Evolutionary conservation across 345 rosid species (phyloP).

Genomic region (Streptanthus diversifolius): DNA sequence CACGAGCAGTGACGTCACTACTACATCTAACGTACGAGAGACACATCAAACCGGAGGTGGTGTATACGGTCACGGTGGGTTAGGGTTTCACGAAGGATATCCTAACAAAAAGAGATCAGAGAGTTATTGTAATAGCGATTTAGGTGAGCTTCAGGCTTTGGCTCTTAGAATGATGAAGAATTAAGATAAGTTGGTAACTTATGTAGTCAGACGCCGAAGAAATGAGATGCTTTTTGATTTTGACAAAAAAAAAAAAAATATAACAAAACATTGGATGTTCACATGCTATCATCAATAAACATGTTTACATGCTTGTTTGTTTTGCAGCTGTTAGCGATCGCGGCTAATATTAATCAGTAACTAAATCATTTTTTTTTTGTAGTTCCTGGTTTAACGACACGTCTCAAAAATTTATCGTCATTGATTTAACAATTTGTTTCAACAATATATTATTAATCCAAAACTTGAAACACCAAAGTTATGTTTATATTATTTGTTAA

Average conservation of each 20-base stretch:
- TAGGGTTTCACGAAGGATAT: constrained; percentile 37
- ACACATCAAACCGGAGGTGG: constrained; percentile 16
- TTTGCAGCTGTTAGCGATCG: neutral
- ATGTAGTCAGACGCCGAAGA: constrained; percentile 12
- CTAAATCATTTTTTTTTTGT: neutral
- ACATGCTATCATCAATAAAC: constrained; percentile 20
- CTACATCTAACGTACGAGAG: constrained; percentile 21
- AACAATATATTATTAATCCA: neutral
- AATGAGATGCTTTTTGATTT: neutral
- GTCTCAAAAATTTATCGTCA: neutral
- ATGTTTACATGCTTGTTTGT: constrained; percentile 18
- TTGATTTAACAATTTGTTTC: neutral
- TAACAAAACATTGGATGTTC: constrained; percentile 17
- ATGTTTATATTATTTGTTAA: neutral
- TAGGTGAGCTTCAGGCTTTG: constrained; percentile 85
- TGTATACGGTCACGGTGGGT: constrained; percentile 20
- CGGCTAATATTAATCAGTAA: neutral
- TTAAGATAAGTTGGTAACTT: constrained; percentile 24
- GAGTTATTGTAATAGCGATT: constrained; percentile 41
- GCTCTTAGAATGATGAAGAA: constrained; percentile 85
- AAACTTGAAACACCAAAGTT: neutral
- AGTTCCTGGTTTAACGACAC: neutral
- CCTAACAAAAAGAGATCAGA: constrained; percentile 34
- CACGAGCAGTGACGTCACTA: constrained; percentile 33
- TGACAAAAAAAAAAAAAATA: neutral